Evolutionary conservation across 2,329 filamentous ascomycete genomes (phyloP).

Genomic region (Chrysoporthe puriensis): DNA sequence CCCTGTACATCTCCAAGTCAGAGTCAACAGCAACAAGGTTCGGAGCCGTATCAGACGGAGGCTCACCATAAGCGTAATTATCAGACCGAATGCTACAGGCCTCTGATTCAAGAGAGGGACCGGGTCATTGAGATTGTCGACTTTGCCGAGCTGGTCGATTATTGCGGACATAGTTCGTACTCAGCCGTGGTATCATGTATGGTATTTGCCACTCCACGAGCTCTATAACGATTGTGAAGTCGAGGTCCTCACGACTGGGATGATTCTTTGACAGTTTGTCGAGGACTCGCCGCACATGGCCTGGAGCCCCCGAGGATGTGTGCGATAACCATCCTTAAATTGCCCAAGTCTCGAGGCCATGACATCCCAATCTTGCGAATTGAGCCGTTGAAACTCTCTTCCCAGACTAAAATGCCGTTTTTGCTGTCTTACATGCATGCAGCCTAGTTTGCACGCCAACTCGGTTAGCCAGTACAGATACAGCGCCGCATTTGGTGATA

Average conservation of each 20-base stretch:
- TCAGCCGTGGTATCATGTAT: background rate
- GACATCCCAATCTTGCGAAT: too few species aligned
- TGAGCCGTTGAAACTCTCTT: background rate
- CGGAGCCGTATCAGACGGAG: too few species aligned
- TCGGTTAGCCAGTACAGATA: background rate
- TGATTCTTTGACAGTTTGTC: background rate
- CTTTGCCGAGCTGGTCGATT: constrained; percentile 28
- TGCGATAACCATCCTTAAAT: background rate
- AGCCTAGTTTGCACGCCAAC: background rate
- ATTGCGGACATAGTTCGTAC: constrained; percentile 1
- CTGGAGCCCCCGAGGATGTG: background rate
- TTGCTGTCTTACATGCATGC: background rate
- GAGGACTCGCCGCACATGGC: too few species aligned
- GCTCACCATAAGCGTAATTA: constrained; percentile 1
- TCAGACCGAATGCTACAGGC: background rate
- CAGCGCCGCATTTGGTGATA: background rate
- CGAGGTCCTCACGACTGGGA: background rate
- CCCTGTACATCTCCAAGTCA: background rate
- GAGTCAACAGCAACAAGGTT: too few species aligned
- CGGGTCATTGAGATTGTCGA: constrained; percentile 31
- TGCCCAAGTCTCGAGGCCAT: too few species aligned
- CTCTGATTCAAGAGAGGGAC: background rate
- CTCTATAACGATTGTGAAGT: background rate
- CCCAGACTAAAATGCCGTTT: background rate
- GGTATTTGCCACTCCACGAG: background rate